Conservation (phyloP, 352 stramenopile species). For the Globisporangium uncinulatum region DNA sequence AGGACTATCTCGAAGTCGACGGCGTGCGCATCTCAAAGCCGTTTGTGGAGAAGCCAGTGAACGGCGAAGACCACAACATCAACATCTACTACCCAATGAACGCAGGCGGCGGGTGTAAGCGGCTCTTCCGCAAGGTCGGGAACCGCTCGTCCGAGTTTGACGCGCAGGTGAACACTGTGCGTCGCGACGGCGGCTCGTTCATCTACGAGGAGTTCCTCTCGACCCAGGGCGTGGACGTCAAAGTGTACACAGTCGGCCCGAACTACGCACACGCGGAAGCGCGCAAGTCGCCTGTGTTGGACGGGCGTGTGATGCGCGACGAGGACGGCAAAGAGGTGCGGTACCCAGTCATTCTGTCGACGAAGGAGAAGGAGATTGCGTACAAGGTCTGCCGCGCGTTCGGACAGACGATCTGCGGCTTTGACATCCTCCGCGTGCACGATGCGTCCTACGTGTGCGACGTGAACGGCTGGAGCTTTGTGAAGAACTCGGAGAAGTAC, state of each 20-base stretch:
- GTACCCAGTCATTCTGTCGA: constrained; percentile 98
- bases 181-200: constrained; percentile 81
- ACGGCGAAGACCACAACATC: constrained; percentile 99
- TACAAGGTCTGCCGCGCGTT: constrained; percentile 82
- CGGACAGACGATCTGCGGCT: constrained; percentile 96
- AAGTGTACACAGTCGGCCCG: constrained; percentile 98
- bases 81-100: constrained; percentile 99
- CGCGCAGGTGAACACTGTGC: constrained; percentile 93
- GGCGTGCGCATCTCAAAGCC: constrained; percentile 97
- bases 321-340: constrained; percentile 97
- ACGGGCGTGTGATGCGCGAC: constrained; percentile 97
- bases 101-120: constrained; percentile 98
- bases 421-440: constrained; percentile 96
- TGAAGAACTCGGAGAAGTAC: constrained; percentile 99
- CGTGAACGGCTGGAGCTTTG: constrained; percentile 99
- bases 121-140: constrained; percentile 97
- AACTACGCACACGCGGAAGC: constrained; percentile 99
- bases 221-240: constrained; percentile 99
- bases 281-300: constrained; percentile 98
- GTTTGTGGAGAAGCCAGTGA: constrained; percentile 99
- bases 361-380: constrained; percentile 98
- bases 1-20: constrained; percentile 85
- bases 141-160: constrained; percentile 94
- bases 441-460: constrained; percentile 97
- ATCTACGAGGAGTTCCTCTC: constrained; percentile 99